phyloP scores from a whole-genome alignment of 140 eudicot genomes.

The Cichorium intybus region DNA sequence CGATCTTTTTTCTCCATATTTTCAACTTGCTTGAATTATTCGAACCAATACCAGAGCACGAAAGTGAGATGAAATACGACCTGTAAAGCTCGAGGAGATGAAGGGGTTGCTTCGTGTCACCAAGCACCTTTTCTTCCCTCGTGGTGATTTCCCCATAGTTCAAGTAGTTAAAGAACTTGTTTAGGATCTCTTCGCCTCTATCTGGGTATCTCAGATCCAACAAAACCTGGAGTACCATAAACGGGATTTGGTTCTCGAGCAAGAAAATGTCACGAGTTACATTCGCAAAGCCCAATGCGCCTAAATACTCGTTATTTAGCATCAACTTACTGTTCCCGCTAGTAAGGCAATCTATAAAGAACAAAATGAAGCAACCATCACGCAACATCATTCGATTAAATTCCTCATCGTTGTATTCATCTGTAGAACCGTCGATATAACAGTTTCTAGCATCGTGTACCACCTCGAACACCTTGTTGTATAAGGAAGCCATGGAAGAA shows the following conservation, averaged over 20 bases:
- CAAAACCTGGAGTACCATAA: constrained; percentile 25
- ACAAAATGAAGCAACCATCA: constrained; percentile 29
- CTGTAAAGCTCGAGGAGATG: constrained; percentile 44
- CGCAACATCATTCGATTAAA: constrained; percentile 28
- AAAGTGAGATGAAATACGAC: constrained; percentile 21
- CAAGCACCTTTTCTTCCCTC: constrained; percentile 12
- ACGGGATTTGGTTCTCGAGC: constrained; percentile 48
- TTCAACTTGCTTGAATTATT: neutral
- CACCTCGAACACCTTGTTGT: constrained; percentile 24
- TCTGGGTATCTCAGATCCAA: constrained; percentile 20
- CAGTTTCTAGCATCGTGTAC: constrained; percentile 20
- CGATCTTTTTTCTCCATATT: neutral
- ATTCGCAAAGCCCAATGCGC: constrained; percentile 24
- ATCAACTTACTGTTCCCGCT: neutral
- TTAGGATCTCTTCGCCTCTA: constrained; percentile 10
- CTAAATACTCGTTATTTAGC: constrained; percentile 19
- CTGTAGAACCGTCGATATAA: constrained; percentile 36
- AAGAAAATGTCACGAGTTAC: constrained; percentile 29
- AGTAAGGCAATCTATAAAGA: constrained; percentile 19
- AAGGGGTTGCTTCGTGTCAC: constrained; percentile 22
- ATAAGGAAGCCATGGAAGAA: neutral
- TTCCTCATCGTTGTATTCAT: constrained; percentile 21
- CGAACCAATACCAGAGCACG: constrained; percentile 4
- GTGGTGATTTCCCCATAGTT: constrained; percentile 4
- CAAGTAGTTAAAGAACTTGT: constrained; percentile 1